Percentiles rank a stretch among this genome's conserved stretches.
Conservation (phyloP, 495 filamentous ascomycete species). For the Cercophora newfieldiana region DNA sequence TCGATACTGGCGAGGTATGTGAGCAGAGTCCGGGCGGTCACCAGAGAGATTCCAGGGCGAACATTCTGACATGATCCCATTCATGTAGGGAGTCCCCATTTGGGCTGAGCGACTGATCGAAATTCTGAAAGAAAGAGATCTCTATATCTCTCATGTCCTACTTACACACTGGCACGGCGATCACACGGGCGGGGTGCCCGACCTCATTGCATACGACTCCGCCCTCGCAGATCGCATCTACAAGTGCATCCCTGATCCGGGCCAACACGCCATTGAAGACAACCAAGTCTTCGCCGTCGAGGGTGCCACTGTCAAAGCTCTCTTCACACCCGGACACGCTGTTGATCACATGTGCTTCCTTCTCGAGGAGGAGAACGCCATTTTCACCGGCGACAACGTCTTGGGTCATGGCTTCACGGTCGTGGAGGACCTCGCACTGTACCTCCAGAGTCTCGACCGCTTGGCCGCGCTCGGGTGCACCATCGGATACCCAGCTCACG, state of each 20-base stretch:
- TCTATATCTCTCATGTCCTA: constrained; percentile 64
- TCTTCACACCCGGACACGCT: constrained; percentile 82
- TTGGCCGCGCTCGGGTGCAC: constrained; percentile 67
- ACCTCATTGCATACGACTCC: constrained; percentile 64
- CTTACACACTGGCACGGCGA: constrained; percentile 92
- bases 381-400: constrained; percentile 95
- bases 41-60: no score
- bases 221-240: constrained; percentile 50
- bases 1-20: constrained; percentile 86
- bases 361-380: constrained; percentile 72
- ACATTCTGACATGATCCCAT: no score
- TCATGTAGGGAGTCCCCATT: constrained; percentile 62
- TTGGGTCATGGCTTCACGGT: constrained; percentile 91
- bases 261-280: constrained; percentile 61
- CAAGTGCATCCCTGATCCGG: constrained; percentile 50
- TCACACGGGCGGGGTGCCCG: constrained; percentile 72
- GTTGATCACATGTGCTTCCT: constrained; percentile 78
- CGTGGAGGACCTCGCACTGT: constrained; percentile 77
- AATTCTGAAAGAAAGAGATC: constrained; percentile 64
- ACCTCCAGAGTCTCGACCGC: constrained; percentile 69
- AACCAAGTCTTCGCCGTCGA: constrained; percentile 71
- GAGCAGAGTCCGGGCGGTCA: no score
- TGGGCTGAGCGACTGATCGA: constrained; percentile 61
- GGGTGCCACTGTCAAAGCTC: constrained; percentile 73
- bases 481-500: constrained; percentile 84